Conservation (phyloP, 2,329 filamentous ascomycete species). For the Aspergillus carbonarius region DNA sequence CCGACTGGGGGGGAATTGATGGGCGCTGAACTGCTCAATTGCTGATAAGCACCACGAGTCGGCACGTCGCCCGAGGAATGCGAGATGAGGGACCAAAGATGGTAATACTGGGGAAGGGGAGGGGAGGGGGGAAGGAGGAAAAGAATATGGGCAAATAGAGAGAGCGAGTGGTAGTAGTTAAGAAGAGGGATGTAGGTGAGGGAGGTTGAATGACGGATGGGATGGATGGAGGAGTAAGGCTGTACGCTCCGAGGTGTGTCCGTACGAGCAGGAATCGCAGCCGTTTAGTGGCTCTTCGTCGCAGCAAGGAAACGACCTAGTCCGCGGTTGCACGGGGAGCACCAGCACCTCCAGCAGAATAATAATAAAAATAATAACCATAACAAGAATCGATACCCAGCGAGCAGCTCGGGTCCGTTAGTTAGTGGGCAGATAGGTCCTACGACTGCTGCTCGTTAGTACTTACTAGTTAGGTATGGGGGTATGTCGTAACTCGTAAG, state of each 20-base stretch:
- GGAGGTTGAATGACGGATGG: conserved; percentile 6
- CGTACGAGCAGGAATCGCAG: neutral
- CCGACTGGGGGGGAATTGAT: conserved; percentile 30
- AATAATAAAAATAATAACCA: neutral
- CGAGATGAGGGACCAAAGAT: conserved; percentile 1
- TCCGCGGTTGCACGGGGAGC: neutral
- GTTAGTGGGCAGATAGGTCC: neutral
- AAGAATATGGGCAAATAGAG: neutral
- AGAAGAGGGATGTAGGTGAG: neutral
- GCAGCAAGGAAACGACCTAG: conserved; percentile 1
- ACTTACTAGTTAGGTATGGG: too few relatives aligned
- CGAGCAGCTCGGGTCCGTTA: neutral
- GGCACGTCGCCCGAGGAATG: conserved; percentile 8
- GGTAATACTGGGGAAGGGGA: neutral
- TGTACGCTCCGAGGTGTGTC: conserved; percentile 1
- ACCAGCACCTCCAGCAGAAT: neutral
- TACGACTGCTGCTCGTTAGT: too few relatives aligned
- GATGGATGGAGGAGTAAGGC: neutral
- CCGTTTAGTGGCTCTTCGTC: neutral
- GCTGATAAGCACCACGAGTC: conserved; percentile 20
- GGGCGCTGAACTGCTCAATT: conserved; percentile 23
- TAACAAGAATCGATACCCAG: neutral
- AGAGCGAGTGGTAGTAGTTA: neutral
- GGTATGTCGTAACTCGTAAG: neutral
- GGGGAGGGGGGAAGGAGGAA: neutral